Conservation (phyloP, 192 early-diverging fungal species). For the Mortierella hygrophila region DNA sequence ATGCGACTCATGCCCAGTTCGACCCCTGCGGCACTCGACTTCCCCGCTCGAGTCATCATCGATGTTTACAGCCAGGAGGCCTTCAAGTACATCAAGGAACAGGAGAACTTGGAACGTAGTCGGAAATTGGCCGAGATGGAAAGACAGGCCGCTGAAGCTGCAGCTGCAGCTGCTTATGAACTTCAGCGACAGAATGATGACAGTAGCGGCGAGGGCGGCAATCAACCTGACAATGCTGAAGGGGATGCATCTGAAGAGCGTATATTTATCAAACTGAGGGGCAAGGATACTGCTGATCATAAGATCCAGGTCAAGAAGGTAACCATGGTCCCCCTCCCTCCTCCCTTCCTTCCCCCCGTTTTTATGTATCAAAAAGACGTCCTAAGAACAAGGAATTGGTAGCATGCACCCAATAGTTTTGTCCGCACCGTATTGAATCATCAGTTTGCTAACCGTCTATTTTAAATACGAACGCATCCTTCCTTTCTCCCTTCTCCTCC, state of each 20-base stretch:
- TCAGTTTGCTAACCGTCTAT: constrained; percentile 10
- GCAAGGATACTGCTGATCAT: constrained; percentile 41
- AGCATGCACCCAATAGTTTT: not conserved
- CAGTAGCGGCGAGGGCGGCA: not conserved
- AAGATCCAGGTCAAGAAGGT: constrained; percentile 56
- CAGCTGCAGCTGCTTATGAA: not conserved
- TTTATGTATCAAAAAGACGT: too few species aligned
- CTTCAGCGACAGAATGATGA: not conserved
- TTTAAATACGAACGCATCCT: not conserved
- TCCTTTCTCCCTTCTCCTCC: too few species aligned
- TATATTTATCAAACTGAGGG: constrained; percentile 45
- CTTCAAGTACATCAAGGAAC: constrained; percentile 37
- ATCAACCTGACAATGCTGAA: not conserved
- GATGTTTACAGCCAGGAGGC: constrained; percentile 25
- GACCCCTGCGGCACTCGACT: constrained; percentile 33
- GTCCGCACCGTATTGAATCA: not conserved
- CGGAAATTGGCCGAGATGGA: constrained; percentile 33
- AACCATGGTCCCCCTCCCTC: constrained; percentile 15
- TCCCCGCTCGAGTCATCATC: constrained; percentile 12
- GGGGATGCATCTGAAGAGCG: constrained; percentile 11
- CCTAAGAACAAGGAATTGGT: not conserved
- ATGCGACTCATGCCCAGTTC: constrained; percentile 35
- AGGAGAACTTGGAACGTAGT: constrained; percentile 8
- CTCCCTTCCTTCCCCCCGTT: too few species aligned
- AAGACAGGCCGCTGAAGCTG: constrained; percentile 13